phyloP scores from a whole-genome alignment of 106 monocot species.

The Vanilla planifolia region DNA sequence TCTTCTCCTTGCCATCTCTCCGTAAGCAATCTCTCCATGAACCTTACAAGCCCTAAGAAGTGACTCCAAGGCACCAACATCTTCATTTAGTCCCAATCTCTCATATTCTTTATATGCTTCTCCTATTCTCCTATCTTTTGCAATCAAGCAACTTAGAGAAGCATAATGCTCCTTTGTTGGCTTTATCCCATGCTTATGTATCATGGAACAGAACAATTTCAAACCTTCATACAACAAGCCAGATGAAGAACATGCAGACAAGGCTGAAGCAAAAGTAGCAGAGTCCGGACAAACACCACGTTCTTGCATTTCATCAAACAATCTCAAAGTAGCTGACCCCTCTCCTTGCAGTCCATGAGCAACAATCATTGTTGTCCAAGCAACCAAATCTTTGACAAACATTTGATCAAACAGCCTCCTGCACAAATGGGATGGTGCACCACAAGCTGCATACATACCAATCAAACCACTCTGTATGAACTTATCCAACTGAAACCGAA shows the following conservation, averaged over 20 bases:
- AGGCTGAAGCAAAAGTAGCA: slow-evolving; percentile 32
- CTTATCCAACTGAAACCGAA: no score
- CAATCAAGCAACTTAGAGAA: slow-evolving; percentile 43
- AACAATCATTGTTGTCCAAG: slow-evolving; percentile 38
- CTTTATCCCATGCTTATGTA: slow-evolving; percentile 12
- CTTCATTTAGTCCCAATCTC: slow-evolving; percentile 22
- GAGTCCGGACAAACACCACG: slow-evolving; percentile 29
- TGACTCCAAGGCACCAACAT: slow-evolving; percentile 40
- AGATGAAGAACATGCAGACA: slow-evolving; percentile 47
- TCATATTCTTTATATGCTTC: slow-evolving; percentile 39
- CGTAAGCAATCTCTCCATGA: slow-evolving; percentile 27
- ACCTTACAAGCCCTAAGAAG: slow-evolving; percentile 42
- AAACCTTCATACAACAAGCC: slow-evolving; percentile 35
- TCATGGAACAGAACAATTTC: slow-evolving; percentile 26
- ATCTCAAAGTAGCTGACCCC: slow-evolving; percentile 29
- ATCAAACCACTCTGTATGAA: slow-evolving; percentile 11
- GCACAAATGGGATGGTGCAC: slow-evolving; percentile 12
- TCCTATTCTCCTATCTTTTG: slow-evolving; percentile 33
- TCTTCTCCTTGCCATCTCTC: slow-evolving; percentile 23
- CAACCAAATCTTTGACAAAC: slow-evolving; percentile 16
- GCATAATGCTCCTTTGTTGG: slow-evolving; percentile 42
- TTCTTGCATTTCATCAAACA: slow-evolving; percentile 34
- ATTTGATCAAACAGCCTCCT: slow-evolving; percentile 27
- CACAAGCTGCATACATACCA: slow-evolving; percentile 30
- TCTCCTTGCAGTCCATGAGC: slow-evolving; percentile 51